phyloP scores from a whole-genome alignment of 192 early-diverging fungal genomes.

The Thoreauomyces humboldtii region DNA sequence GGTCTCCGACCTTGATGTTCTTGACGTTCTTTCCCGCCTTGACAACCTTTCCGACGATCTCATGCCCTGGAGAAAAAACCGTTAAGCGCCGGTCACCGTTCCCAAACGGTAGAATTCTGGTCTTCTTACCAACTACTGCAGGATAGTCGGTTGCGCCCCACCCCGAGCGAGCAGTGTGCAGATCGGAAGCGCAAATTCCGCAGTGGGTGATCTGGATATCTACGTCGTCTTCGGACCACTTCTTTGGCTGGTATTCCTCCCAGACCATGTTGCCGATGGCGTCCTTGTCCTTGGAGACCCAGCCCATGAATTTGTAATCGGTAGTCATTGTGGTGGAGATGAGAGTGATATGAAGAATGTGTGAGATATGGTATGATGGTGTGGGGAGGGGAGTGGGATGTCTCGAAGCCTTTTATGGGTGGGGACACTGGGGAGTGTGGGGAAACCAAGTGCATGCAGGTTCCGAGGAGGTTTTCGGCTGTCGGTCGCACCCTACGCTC shows the following conservation, averaged over 20 bases:
- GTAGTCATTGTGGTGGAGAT: too few relatives aligned
- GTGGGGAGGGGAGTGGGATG: too few relatives aligned
- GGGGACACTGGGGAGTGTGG: too few relatives aligned
- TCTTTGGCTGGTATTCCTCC: conserved; percentile 27
- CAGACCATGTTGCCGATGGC: conserved; percentile 20
- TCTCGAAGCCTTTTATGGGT: too few relatives aligned
- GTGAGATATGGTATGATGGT: too few relatives aligned
- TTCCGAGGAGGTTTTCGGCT: too few relatives aligned
- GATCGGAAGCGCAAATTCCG: conserved; percentile 78
- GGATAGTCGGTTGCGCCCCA: conserved; percentile 50
- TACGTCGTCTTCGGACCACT: conserved; percentile 44
- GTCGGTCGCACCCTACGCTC: too few relatives aligned
- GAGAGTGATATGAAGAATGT: too few relatives aligned
- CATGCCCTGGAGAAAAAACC: too few relatives aligned
- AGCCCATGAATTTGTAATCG: conserved; percentile 28
- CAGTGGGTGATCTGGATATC: conserved; percentile 73
- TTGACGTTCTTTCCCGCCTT: conserved; percentile 26
- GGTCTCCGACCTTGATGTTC: conserved; percentile 27
- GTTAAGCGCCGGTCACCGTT: too few relatives aligned
- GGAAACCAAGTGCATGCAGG: too few relatives aligned
- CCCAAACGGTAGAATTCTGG: too few relatives aligned
- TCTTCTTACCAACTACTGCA: conserved; percentile 33
- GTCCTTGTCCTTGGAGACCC: conserved; percentile 31
- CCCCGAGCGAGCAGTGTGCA: conserved; percentile 65
- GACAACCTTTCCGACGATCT: background rate